phyloP scores from a whole-genome alignment of 805 yeast genomes.

The Blastobotrys terrestris region DNA sequence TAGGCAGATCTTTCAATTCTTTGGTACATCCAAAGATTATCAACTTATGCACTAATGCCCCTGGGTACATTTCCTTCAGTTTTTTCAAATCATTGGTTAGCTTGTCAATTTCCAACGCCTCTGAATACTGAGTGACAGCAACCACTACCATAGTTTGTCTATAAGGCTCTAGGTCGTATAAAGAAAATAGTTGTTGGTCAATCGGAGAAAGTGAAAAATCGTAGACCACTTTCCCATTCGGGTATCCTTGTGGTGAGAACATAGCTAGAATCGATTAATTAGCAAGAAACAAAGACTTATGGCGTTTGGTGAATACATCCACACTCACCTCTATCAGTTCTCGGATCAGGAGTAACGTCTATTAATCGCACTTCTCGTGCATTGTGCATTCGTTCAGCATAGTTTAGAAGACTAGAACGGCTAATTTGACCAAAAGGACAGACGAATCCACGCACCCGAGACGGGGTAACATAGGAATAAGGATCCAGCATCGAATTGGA shows the following conservation, averaged over 20 bases:
- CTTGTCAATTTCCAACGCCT: background rate
- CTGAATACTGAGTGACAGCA: constrained; percentile 37
- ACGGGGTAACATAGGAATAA: constrained; percentile 49
- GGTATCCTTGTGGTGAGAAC: constrained; percentile 82
- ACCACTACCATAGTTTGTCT: constrained; percentile 57
- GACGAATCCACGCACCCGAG: constrained; percentile 57
- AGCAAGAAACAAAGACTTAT: background rate
- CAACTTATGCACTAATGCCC: constrained; percentile 31
- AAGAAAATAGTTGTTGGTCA: constrained; percentile 48
- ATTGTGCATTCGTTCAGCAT: constrained; percentile 39
- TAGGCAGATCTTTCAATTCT: constrained; percentile 4
- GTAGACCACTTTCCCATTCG: constrained; percentile 66
- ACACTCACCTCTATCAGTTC: constrained; percentile 32
- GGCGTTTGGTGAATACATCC: no score
- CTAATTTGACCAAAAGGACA: constrained; percentile 58
- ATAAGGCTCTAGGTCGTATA: constrained; percentile 87
- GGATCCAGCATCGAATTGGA: constrained; percentile 21
- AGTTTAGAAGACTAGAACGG: constrained; percentile 37
- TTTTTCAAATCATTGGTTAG: constrained; percentile 24
- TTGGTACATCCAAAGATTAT: constrained; percentile 38
- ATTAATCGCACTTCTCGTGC: constrained; percentile 62
- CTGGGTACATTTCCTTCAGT: constrained; percentile 44
- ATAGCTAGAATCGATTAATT: constrained; percentile 24
- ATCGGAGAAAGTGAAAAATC: constrained; percentile 43
- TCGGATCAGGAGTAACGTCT: constrained; percentile 64